Conservation (phyloP, 768 basidiomycete genomes). For the Tricholoma matsutake region DNA sequence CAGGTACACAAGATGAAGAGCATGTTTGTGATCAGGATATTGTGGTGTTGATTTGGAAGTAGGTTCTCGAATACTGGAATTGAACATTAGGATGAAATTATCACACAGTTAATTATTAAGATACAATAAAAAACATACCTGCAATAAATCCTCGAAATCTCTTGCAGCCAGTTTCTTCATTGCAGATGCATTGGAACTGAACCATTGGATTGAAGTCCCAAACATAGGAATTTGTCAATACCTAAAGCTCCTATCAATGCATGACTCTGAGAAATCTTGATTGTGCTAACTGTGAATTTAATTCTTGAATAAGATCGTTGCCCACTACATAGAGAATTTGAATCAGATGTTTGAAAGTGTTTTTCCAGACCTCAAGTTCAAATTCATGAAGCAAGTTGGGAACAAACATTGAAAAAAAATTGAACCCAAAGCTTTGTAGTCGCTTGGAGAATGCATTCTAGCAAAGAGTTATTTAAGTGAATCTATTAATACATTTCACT, state of each 20-base stretch:
- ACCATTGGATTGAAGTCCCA: constrained; percentile 23
- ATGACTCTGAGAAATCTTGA: not conserved
- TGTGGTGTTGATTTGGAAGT: constrained; percentile 4
- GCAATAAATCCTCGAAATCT: constrained; percentile 29
- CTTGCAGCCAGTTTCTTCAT: constrained; percentile 20
- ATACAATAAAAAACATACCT: constrained; percentile 12
- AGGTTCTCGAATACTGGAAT: constrained; percentile 8
- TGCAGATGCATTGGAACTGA: constrained; percentile 19
- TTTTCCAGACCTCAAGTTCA: constrained; percentile 39
- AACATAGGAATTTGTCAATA: constrained; percentile 31
- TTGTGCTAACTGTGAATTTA: constrained; percentile 22
- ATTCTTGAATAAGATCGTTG: constrained; percentile 14
- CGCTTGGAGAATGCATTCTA: constrained; percentile 35
- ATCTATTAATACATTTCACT: constrained; percentile 1
- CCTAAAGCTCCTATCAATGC: constrained; percentile 13
- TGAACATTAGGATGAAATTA: constrained; percentile 4
- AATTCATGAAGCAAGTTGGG: constrained; percentile 39
- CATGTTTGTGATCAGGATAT: constrained; percentile 2
- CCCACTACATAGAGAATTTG: constrained; percentile 26
- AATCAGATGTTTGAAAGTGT: constrained; percentile 32
- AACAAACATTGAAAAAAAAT: constrained; percentile 26
- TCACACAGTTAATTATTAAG: not conserved
- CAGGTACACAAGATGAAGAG: constrained; percentile 7
- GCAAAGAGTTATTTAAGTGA: not conserved
- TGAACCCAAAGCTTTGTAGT: constrained; percentile 18